A percentile compares a stretch with the other conserved stretches of the same genome.
These are phyloP conservation scores for Shiraia bambusicola DNA, from an alignment of 2,329 filamentous ascomycete genomes.

Conservation along the genomic window DNA sequence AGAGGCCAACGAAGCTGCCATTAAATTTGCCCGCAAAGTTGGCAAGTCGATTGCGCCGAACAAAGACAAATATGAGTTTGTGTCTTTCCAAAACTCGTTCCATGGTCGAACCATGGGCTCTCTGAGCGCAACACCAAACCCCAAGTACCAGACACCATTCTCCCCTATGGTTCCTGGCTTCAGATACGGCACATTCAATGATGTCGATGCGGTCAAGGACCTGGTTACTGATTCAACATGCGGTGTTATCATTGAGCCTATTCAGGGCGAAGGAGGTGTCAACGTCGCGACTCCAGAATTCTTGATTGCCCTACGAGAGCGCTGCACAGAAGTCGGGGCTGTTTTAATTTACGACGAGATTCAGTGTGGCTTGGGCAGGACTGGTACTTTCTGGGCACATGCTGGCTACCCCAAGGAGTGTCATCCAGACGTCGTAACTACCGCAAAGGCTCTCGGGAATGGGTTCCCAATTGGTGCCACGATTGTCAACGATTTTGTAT, in stretches of 20 bases:
- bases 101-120: slow-evolving; percentile 96
- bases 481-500: slow-evolving; percentile 66
- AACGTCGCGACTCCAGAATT: slow-evolving; percentile 82
- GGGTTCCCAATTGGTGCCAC: slow-evolving; percentile 93
- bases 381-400: slow-evolving; percentile 90
- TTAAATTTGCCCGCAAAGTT: slow-evolving; percentile 94
- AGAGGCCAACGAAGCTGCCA: slow-evolving; percentile 95
- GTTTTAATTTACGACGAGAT: slow-evolving; percentile 96
- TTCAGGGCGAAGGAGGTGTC: slow-evolving; percentile 95
- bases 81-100: slow-evolving; percentile 90
- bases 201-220: slow-evolving; percentile 68
- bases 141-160: slow-evolving; percentile 96
- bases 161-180: slow-evolving; percentile 95
- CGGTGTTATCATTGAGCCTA: slow-evolving; percentile 93
- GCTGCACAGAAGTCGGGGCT: slow-evolving; percentile 84
- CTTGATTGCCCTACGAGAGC: slow-evolving; percentile 75
- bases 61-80: slow-evolving; percentile 75
- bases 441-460: slow-evolving; percentile 94
- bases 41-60: slow-evolving; percentile 74
- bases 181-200: slow-evolving; percentile 81
- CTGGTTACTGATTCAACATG: slow-evolving; percentile 85
- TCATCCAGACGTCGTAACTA: slow-evolving; percentile 91
- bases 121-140: slow-evolving; percentile 93
- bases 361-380: slow-evolving; percentile 87
- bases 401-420: slow-evolving; percentile 70